A percentile compares a stretch with the other conserved stretches of the same genome.
Evolutionary conservation across 1,139 yeast species (phyloP).

Genomic region (Saccharomycopsis hybrid): DNA sequence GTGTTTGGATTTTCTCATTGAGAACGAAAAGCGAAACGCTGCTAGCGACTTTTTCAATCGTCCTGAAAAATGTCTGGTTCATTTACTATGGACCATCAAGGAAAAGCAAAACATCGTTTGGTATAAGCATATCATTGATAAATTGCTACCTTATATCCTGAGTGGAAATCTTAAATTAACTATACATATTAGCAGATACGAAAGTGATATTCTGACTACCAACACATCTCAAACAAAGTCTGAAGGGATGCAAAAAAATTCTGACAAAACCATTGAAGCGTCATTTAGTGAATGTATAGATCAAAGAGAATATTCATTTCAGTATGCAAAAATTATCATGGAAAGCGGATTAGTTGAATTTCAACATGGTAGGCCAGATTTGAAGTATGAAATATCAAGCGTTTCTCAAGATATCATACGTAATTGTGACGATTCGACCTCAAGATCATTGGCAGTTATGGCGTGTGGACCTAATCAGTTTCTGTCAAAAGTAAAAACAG

Average conservation of each 20-base stretch:
- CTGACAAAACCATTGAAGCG: too few relatives aligned
- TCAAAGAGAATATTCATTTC: too few relatives aligned
- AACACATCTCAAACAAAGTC: too few relatives aligned
- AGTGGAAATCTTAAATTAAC: constrained; percentile 29
- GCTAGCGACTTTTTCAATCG: constrained; percentile 33
- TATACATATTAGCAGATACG: constrained; percentile 26
- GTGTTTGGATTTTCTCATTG: constrained; percentile 35
- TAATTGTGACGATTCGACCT: background rate
- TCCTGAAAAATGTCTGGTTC: constrained; percentile 30
- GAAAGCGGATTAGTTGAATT: too few relatives aligned
- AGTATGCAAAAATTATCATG: too few relatives aligned
- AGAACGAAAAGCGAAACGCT: constrained; percentile 27
- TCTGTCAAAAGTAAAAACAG: constrained; percentile 28
- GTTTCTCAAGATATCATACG: background rate
- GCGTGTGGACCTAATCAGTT: constrained; percentile 36
- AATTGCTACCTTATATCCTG: constrained; percentile 28
- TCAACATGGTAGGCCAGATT: too few relatives aligned
- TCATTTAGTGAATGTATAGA: too few relatives aligned
- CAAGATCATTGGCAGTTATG: constrained; percentile 30
- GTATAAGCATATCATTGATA: constrained; percentile 34
- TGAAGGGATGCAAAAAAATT: too few relatives aligned
- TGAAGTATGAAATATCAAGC: too few relatives aligned
- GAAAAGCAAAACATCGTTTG: constrained; percentile 30
- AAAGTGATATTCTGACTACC: constrained; percentile 11
- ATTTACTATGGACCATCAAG: constrained; percentile 35